A percentile compares a stretch with the other conserved stretches of the same genome.
Conservation (phyloP, 345 rosid species). For the Ceriops decandra region DNA sequence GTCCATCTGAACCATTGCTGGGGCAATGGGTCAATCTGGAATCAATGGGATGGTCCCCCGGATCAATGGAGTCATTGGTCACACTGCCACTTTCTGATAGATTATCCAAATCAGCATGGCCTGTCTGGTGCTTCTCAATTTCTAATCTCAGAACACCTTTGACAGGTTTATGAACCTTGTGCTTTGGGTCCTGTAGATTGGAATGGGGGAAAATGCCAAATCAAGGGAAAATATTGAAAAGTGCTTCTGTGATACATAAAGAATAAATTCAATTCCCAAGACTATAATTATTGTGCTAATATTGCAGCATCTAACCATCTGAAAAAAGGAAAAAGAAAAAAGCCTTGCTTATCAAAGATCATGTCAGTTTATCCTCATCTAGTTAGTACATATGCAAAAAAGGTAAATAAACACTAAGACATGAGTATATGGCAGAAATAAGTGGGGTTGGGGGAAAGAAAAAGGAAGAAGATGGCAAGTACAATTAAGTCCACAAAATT, state of each 20-base stretch:
- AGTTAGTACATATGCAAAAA: too few species aligned
- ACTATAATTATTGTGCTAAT: neutral
- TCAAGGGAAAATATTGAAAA: slow-evolving; percentile 15
- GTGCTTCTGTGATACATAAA: neutral
- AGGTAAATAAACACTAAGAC: too few species aligned
- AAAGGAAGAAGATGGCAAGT: too few species aligned
- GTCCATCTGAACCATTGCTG: slow-evolving; percentile 65
- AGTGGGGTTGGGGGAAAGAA: too few species aligned
- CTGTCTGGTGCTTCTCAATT: slow-evolving; percentile 87
- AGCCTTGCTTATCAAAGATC: too few species aligned
- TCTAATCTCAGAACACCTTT: slow-evolving; percentile 83
- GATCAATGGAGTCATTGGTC: slow-evolving; percentile 81
- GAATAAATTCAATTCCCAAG: neutral
- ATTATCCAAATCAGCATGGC: slow-evolving; percentile 66
- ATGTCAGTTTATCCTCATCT: too few species aligned
- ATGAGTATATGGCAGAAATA: too few species aligned
- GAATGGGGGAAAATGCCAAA: slow-evolving; percentile 9
- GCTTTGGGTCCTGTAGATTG: slow-evolving; percentile 72
- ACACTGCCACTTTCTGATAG: slow-evolving; percentile 81
- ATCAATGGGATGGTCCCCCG: slow-evolving; percentile 52
- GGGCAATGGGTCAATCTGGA: slow-evolving; percentile 55
- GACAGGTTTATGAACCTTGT: slow-evolving; percentile 92
- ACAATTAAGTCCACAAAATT: too few species aligned
- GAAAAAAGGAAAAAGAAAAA: neutral
- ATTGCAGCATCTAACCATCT: neutral